These are phyloP conservation scores for Ophiosphaerella narmari DNA, from an alignment of 2,329 filamentous ascomycete genomes.

Conservation along the genomic window DNA sequence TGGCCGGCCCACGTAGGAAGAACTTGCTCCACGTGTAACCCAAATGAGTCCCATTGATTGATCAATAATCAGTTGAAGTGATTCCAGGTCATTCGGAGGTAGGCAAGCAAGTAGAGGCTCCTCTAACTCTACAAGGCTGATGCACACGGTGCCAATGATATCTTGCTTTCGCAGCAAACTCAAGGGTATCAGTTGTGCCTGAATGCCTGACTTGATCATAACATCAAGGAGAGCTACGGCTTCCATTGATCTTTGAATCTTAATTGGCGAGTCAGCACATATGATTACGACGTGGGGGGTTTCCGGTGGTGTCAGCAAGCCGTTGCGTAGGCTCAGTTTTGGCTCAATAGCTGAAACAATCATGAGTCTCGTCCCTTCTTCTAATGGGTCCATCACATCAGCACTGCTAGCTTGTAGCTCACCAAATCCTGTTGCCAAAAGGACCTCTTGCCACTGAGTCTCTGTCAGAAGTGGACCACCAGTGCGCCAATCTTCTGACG, in stretches of 20 bases:
- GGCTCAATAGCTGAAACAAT: constrained; percentile 14
- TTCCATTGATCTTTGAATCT: constrained; percentile 10
- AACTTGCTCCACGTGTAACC: constrained; percentile 22
- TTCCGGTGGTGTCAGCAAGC: constrained; percentile 7
- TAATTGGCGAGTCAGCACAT: constrained; percentile 10
- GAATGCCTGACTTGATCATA: constrained; percentile 7
- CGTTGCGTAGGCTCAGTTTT: constrained; percentile 4
- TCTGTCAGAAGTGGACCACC: constrained; percentile 37
- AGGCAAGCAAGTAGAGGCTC: constrained; percentile 9
- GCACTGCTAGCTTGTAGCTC: constrained; percentile 20
- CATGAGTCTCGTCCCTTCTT: constrained; percentile 19
- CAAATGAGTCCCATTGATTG: constrained; percentile 20
- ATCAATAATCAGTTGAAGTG: constrained; percentile 12
- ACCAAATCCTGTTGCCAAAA: constrained; percentile 40
- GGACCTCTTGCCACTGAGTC: constrained; percentile 39
- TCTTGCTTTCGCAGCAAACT: constrained; percentile 5
- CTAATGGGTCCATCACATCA: constrained; percentile 12
- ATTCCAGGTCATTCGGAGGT: constrained; percentile 2
- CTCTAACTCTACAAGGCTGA: constrained; percentile 19
- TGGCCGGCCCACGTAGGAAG: constrained; percentile 10
- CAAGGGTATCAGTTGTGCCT: constrained; percentile 8
- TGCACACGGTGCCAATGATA: constrained; percentile 7
- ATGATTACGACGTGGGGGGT: constrained; percentile 10
- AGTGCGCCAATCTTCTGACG: constrained; percentile 29
- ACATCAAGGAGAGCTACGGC: constrained; percentile 7